Base-by-base conservation (phyloP, 2,329 filamentous ascomycete genomes). In the Rhynchosporium agropyri region DNA sequence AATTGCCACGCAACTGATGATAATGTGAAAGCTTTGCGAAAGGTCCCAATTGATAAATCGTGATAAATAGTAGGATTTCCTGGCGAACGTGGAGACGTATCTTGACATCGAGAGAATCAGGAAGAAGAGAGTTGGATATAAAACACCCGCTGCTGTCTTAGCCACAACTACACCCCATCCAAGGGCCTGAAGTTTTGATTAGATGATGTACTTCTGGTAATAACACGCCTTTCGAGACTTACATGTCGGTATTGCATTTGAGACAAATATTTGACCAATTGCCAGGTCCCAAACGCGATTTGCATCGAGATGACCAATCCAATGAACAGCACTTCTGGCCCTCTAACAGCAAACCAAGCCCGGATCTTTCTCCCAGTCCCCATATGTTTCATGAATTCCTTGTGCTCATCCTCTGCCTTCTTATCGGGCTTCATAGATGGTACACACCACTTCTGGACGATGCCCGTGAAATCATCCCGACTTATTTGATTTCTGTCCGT, bases 41-140 rank as follows among this genome's bases (percentile, higher is more conserved):
- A 83, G 70, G 63, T 85, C 83, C 81, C 81, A 84, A 65, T 85
- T 84, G 72, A 85, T 76, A 71, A 85, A 82, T 0, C 81, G 77
- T 2, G 80, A 83, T 63, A 85, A 74, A 59, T 78, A 75, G 65
- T 82, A 82, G 10, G 77, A 82, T n/a, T 79, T 74, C 15, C 83
- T 77, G 45, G 84, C 70, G 60, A 79, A 80, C 0, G 83, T 85
- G 2, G 83, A 79, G 26, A 84, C 78, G 73, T 82, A 84, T 33
- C 83, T 75, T 13, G 81, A 84, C 83, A 85, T 86, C 68, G 81
- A 84, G 4, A 85, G 73, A 6, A 85, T 76, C 62, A 85, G 75
- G 67, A 86, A 84, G 74, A 85, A 85, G 61, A 86, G 78, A 1
- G 82, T 84, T 20, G 83, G 82, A 51, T 64, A 65, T 50, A 86